phyloP scores from a whole-genome alignment of 306 rosid genomes.

The Prunus campanulata region DNA sequence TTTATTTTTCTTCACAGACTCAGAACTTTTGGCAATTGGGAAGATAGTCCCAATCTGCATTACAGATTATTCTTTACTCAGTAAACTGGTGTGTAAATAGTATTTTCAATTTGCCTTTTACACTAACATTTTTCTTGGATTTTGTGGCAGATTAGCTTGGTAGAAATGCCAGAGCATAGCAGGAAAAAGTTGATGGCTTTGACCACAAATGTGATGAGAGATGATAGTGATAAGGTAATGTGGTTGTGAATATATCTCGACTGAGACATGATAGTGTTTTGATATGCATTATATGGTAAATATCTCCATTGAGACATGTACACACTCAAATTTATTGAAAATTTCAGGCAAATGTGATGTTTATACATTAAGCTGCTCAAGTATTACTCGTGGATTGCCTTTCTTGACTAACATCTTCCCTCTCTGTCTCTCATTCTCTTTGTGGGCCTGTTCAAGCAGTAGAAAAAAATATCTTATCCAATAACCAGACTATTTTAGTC shows the following conservation, averaged over 20 bases:
- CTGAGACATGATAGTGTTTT: neutral
- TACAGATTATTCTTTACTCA: neutral
- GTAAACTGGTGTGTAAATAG: neutral
- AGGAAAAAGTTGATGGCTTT: conserved; percentile 65
- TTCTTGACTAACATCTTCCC: too few species aligned
- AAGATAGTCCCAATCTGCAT: neutral
- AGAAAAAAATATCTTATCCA: neutral
- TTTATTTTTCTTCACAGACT: neutral
- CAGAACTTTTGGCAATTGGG: neutral
- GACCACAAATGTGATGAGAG: conserved; percentile 88
- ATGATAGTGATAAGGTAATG: conserved; percentile 84
- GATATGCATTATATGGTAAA: neutral
- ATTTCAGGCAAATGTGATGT: too few species aligned
- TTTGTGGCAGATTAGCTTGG: conserved; percentile 68
- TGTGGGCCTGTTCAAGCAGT: neutral
- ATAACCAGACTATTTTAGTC: neutral
- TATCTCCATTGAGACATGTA: neutral
- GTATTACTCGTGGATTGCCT: too few species aligned
- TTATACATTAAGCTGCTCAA: too few species aligned
- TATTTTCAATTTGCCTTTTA: neutral
- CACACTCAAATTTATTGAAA: neutral
- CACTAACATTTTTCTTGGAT: conserved; percentile 12
- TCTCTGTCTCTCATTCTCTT: neutral
- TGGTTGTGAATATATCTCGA: neutral
- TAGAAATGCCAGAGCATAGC: conserved; percentile 59